These are phyloP conservation scores for Chaetoceros tenuissimus DNA, from an alignment of 108 stramenopile species.

Conservation along the genomic window DNA sequence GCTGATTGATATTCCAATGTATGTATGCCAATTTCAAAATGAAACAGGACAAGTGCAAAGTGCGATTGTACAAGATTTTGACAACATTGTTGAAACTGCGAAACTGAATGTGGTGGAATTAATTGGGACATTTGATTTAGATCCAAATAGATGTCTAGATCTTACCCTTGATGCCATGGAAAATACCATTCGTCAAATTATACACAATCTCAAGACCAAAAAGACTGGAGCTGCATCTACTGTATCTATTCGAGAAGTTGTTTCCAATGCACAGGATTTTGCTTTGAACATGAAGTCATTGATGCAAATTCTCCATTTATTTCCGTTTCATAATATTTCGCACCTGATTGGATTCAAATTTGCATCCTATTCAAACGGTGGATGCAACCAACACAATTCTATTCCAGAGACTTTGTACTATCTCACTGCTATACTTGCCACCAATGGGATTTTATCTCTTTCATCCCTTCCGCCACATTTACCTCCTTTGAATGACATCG, in stretches of 20 bases:
- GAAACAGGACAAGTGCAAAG: no score
- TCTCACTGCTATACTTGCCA: slow-evolving; percentile 39
- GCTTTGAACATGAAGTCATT: slow-evolving; percentile 13
- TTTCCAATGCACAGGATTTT: not conserved
- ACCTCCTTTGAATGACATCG: slow-evolving; percentile 16
- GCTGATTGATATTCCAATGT: slow-evolving; percentile 5
- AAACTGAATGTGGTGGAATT: slow-evolving; percentile 15
- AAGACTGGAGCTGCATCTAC: not conserved
- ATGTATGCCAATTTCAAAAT: no score
- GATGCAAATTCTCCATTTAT: slow-evolving; percentile 37
- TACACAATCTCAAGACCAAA: slow-evolving; percentile 2
- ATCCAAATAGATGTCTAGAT: slow-evolving; percentile 92
- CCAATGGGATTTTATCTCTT: slow-evolving; percentile 35
- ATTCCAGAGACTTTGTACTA: slow-evolving; percentile 18
- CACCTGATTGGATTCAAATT: slow-evolving; percentile 86
- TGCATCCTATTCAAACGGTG: slow-evolving; percentile 16
- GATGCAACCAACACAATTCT: slow-evolving; percentile 5
- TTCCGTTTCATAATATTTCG: slow-evolving; percentile 41
- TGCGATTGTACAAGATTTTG: no score
- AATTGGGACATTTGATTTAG: slow-evolving; percentile 91
- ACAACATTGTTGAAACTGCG: slow-evolving; percentile 11
- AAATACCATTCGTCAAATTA: slow-evolving; percentile 6
- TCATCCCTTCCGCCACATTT: not conserved
- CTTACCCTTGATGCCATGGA: slow-evolving; percentile 78
- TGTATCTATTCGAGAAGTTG: not conserved